These are phyloP conservation scores for Teratosphaeria epicoccoides DNA, from an alignment of 2,329 filamentous ascomycete species.

Conservation along the genomic window DNA sequence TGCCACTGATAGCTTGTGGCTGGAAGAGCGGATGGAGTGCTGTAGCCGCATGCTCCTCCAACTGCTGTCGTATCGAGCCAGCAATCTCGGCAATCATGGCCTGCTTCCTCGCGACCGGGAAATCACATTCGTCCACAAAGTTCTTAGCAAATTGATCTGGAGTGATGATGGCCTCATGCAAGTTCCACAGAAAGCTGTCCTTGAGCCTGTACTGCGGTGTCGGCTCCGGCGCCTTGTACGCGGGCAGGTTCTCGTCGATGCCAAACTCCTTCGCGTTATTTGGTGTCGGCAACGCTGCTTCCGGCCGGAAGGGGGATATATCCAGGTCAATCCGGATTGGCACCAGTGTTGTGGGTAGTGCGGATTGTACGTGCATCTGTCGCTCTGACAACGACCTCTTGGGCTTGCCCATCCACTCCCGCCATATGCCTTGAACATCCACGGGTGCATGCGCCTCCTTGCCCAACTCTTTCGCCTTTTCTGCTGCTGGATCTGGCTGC, in stretches of 20 bases:
- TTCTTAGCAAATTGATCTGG: conserved; percentile 91
- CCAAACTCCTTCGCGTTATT: conserved; percentile 46
- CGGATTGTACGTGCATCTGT: conserved; percentile 55
- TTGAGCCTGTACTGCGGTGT: conserved; percentile 81
- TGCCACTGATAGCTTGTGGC: conserved; percentile 27
- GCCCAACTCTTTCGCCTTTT: conserved; percentile 59
- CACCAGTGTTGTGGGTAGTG: conserved; percentile 78
- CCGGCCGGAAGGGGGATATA: conserved; percentile 64
- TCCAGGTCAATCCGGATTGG: conserved; percentile 96
- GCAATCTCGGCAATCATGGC: conserved; percentile 69
- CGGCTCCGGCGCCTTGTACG: conserved; percentile 68
- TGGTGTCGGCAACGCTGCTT: conserved; percentile 53
- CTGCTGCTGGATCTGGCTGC: conserved; percentile 48
- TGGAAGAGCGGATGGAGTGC: conserved; percentile 90
- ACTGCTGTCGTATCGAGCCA: conserved; percentile 84
- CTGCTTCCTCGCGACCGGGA: conserved; percentile 58
- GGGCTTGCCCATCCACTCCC: conserved; percentile 85
- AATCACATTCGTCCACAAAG: conserved; percentile 84
- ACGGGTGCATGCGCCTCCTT: conserved; percentile 73
- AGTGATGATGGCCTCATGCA: conserved; percentile 87
- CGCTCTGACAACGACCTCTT: conserved; percentile 44
- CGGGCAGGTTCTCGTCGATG: conserved; percentile 61
- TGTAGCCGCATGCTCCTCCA: conserved; percentile 92
- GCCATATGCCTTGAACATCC: conserved; percentile 79
- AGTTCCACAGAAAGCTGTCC: conserved; percentile 95